A percentile compares a stretch with the other conserved stretches of the same genome.
These are phyloP conservation scores for Hypoxylon sp. DNA, from an alignment of 2,329 filamentous ascomycete genomes.

Conservation along the genomic window DNA sequence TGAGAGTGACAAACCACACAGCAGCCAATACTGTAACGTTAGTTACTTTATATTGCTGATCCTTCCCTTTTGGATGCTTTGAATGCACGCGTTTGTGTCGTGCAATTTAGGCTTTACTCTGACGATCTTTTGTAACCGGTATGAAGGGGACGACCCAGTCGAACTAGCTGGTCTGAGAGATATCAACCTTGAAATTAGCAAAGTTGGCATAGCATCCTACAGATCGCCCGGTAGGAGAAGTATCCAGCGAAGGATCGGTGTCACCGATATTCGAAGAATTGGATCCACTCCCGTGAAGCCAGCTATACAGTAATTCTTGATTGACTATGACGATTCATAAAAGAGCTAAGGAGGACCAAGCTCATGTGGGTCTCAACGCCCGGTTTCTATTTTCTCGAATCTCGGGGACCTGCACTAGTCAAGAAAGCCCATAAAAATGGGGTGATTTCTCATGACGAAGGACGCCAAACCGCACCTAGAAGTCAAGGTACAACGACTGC, in stretches of 20 bases:
- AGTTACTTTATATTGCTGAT: slow-evolving; percentile 37
- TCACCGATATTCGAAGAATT: slow-evolving; percentile 27
- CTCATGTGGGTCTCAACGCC: slow-evolving; percentile 33
- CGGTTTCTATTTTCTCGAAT: slow-evolving; percentile 41
- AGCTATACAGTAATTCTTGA: slow-evolving; percentile 20
- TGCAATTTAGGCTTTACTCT: slow-evolving; percentile 35
- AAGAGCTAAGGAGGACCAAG: slow-evolving; percentile 18
- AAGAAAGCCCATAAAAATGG: slow-evolving; percentile 43
- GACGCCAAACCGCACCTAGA: slow-evolving; percentile 20
- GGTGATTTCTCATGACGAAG: slow-evolving; percentile 41
- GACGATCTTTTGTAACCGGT: slow-evolving; percentile 23
- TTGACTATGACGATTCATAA: slow-evolving; percentile 24
- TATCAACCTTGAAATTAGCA: slow-evolving; percentile 17
- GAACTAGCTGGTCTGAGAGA: slow-evolving; percentile 29
- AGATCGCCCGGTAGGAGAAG: slow-evolving; percentile 29
- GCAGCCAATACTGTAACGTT: slow-evolving; percentile 42
- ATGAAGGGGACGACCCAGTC: slow-evolving; percentile 25
- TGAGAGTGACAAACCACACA: slow-evolving; percentile 42
- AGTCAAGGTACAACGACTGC: slow-evolving; percentile 12
- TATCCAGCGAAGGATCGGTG: slow-evolving; percentile 20
- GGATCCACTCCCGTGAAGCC: slow-evolving; percentile 18
- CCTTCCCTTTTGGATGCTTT: slow-evolving; percentile 28
- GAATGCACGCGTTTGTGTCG: slow-evolving; percentile 22
- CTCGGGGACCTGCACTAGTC: slow-evolving; percentile 43
- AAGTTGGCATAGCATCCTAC: slow-evolving; percentile 24